Conservation (phyloP, 2,329 filamentous ascomycete genomes). For the Exserohilum turcica region DNA sequence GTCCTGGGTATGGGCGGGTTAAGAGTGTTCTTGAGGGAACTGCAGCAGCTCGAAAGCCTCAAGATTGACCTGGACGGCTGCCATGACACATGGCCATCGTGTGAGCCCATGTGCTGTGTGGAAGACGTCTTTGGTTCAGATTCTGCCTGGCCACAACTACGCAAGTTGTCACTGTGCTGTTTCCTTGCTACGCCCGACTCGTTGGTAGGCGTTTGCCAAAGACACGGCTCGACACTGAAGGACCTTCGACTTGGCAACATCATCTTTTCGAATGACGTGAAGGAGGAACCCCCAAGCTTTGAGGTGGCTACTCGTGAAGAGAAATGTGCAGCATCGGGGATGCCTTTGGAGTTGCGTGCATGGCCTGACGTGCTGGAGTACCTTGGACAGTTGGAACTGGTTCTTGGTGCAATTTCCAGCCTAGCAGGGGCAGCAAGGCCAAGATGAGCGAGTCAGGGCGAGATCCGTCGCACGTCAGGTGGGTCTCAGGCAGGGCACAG, state of each 20-base stretch:
- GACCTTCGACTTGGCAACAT: slow-evolving; percentile 15
- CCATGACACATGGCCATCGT: accelerated
- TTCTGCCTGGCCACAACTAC: slow-evolving; percentile 10
- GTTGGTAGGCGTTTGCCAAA: slow-evolving; percentile 7
- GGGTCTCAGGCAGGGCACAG: too few relatives aligned
- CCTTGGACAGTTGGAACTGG: background rate
- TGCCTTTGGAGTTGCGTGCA: background rate
- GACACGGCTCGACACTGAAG: slow-evolving; percentile 15
- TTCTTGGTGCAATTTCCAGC: too few relatives aligned
- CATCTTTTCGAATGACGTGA: background rate
- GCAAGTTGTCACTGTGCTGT: slow-evolving; percentile 13
- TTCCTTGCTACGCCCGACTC: slow-evolving; percentile 5
- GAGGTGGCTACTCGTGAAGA: background rate
- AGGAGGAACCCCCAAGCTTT: background rate
- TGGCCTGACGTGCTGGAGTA: slow-evolving; percentile 1
- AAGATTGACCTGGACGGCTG: slow-evolving; percentile 1
- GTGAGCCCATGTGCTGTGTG: background rate
- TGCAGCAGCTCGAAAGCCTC: slow-evolving; percentile 10
- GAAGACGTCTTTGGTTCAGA: background rate
- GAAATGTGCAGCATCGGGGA: background rate
- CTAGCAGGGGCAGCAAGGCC: too few relatives aligned
- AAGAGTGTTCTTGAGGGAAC: background rate
- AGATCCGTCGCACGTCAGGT: too few relatives aligned
- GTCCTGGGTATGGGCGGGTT: background rate
- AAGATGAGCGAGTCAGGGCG: too few relatives aligned